A percentile compares a stretch with the other conserved stretches of the same genome.
These are phyloP conservation scores for Fusarium falciforme DNA, from an alignment of 2,329 filamentous ascomycete genomes.

Conservation along the genomic window DNA sequence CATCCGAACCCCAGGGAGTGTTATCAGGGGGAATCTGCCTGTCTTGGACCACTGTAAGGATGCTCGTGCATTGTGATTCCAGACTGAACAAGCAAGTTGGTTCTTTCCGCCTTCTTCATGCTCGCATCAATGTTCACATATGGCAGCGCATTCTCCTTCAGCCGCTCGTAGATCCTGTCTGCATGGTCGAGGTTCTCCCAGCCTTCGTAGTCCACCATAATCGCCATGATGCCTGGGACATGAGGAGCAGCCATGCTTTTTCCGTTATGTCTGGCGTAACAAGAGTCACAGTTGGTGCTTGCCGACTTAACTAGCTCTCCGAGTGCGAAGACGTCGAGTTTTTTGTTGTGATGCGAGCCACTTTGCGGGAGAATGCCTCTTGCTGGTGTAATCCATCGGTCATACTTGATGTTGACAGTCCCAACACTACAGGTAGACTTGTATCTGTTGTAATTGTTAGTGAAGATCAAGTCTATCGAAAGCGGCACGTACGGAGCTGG, in stretches of 20 bases:
- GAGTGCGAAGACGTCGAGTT: not conserved
- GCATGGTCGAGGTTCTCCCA: not conserved
- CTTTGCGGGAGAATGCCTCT: not conserved
- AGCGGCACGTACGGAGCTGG: not conserved
- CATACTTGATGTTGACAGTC: not conserved
- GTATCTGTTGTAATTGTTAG: not conserved
- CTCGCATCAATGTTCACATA: not conserved
- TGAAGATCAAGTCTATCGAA: not conserved
- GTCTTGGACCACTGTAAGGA: not conserved
- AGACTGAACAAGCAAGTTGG: not conserved
- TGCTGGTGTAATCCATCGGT: not conserved
- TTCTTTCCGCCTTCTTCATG: not conserved
- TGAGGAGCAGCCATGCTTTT: slow-evolving; percentile 3
- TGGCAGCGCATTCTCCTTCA: not conserved
- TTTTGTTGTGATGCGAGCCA: not conserved
- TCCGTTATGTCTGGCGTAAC: not conserved
- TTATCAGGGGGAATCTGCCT: not conserved
- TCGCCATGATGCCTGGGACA: slow-evolving; percentile 4
- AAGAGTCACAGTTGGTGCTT: not conserved
- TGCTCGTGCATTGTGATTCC: not conserved
- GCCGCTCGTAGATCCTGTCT: not conserved
- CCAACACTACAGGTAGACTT: not conserved
- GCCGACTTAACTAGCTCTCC: not conserved
- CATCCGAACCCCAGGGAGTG: not conserved
- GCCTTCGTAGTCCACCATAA: not conserved